Conservation (phyloP, 139 green algal species). For the Chlamydomonas incerta region DNA sequence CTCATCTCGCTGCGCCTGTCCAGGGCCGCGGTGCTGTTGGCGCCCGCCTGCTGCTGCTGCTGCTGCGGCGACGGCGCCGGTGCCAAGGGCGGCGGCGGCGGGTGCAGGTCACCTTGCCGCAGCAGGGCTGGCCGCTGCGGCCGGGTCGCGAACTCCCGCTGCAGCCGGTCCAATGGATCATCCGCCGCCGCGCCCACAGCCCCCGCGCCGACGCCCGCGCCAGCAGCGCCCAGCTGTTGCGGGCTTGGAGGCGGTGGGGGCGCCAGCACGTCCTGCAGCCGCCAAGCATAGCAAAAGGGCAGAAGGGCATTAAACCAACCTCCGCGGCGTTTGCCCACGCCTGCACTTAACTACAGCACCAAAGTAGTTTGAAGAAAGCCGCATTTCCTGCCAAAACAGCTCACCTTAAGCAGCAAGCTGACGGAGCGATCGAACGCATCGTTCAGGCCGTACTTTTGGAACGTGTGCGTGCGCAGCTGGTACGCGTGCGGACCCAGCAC, state of each 20-base stretch:
- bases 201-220: no score
- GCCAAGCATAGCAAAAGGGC: no score
- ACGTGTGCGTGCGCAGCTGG: constrained; percentile 47
- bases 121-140: neutral
- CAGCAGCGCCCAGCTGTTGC: no score
- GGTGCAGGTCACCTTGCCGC: neutral
- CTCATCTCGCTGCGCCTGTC: no score
- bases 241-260: neutral
- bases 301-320: no score
- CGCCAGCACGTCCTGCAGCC: neutral
- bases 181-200: neutral
- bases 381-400: no score
- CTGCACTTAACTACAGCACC: no score
- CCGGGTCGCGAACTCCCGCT: neutral
- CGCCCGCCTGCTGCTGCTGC: neutral
- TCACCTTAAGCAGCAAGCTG: constrained; percentile 59
- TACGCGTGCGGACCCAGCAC: constrained; percentile 7
- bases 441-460: constrained; percentile 77
- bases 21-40: no score
- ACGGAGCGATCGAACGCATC: constrained; percentile 83
- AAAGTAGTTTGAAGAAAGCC: no score
- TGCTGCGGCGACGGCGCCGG: neutral
- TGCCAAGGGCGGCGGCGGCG: neutral
- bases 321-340: no score
- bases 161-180: neutral